These are phyloP conservation scores for Pouteria glomerata DNA, from an alignment of 148 eudicot genomes.

Conservation along the genomic window DNA sequence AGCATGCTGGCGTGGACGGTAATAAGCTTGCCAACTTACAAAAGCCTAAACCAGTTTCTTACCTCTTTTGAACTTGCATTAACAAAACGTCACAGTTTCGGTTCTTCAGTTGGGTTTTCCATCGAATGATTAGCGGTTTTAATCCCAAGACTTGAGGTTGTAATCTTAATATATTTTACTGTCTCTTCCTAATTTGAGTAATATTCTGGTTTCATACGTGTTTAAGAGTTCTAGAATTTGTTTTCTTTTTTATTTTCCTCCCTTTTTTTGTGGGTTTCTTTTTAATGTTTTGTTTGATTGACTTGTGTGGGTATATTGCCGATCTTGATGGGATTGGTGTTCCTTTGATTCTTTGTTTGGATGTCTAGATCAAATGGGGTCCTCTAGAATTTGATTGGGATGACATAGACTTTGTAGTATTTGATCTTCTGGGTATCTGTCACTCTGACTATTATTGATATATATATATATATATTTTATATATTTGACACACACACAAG, in stretches of 20 bases:
- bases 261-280: background rate
- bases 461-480: background rate
- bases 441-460: conserved; percentile 16
- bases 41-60: conserved; percentile 5
- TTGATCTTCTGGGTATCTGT: conserved; percentile 28
- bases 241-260: background rate
- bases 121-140: conserved; percentile 18
- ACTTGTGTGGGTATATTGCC: conserved; percentile 7
- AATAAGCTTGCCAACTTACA: conserved; percentile 19
- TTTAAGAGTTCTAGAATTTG: background rate
- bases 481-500: background rate
- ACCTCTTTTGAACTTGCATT: background rate
- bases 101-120: background rate
- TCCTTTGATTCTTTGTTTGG: conserved; percentile 14
- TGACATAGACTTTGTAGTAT: conserved; percentile 18
- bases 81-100: conserved; percentile 4
- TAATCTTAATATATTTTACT: background rate
- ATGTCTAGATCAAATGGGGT: conserved; percentile 37
- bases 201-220: background rate
- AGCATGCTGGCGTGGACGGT: conserved; percentile 23
- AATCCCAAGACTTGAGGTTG: conserved; percentile 15
- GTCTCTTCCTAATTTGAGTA: conserved; percentile 5
- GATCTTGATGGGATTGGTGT: conserved; percentile 26
- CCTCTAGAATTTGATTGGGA: conserved; percentile 41
- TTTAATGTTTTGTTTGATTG: background rate